Evolutionary conservation across 176 grass and related monocot genomes (phyloP), one percentile per base, ranked within the genome.

Genomic region (Luzula sylvatica): DNA sequence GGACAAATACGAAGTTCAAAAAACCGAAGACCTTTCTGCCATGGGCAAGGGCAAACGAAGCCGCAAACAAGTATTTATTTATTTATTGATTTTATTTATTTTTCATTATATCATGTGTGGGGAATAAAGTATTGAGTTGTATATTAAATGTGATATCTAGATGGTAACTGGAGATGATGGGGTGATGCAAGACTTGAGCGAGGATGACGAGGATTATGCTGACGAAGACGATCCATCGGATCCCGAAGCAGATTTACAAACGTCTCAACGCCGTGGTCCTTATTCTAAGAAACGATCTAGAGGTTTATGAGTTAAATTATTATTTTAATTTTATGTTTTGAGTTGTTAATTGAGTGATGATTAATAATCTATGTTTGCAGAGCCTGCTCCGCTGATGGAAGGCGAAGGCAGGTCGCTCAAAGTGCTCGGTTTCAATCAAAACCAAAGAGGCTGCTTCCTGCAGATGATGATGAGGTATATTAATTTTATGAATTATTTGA

Each of bases 41-140:
- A 92, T 98, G 93, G 93, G 93, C 26, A 98, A 98, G 73, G 93
- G 93, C 43, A 98, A 98, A 87, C 82, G 93, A 67, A 92, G 86
- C 66, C 85, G 93, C 51, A 98, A 98, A 66, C 93, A 98, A 69
- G 93, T 92, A 77, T 41, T 40, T 40, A 5, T 40, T 9, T 9
- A 15, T 19, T 40, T 17, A 45, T n/a, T 28, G 39, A 35, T 42
- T 6, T 25, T 65, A 72, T 72, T 42, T 53, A 49, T 77, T 67
- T 42, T 67, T 61, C 18, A n/a, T n/a, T n/a, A n/a, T n/a, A n/a
- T n/a, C n/a, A n/a, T n/a, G n/a, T n/a, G n/a, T n/a, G n/a, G n/a
- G n/a, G 2, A 35, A 26, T 61, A 23, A 20, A 32, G 18, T 49
- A 39, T 49, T 70, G 27, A 57, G 16, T 56, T 40, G 20, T 49